These are phyloP conservation scores for Mycena albidolilacea DNA, from an alignment of 768 basidiomycete genomes.

Conservation along the genomic window DNA sequence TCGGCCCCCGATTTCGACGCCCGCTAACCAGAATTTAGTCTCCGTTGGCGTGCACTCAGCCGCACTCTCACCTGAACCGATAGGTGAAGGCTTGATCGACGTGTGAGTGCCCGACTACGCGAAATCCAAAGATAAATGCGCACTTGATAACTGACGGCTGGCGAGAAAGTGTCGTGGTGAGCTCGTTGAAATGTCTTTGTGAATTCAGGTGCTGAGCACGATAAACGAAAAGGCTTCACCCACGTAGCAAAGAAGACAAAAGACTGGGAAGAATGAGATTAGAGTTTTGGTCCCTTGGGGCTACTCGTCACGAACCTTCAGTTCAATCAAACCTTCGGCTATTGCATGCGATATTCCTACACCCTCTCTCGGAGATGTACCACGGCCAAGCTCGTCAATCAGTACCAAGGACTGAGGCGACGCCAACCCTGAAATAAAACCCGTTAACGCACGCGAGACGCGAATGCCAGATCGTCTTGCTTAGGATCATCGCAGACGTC, in stretches of 20 bases:
- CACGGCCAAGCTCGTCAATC: constrained; percentile 94
- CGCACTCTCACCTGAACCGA: constrained; percentile 73
- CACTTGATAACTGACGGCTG: constrained; percentile 89
- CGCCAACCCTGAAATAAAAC: constrained; percentile 69
- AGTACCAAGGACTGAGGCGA: constrained; percentile 81
- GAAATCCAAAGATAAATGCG: constrained; percentile 41
- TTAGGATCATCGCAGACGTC: constrained; percentile 91
- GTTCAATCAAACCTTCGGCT: constrained; percentile 79
- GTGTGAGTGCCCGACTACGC: not conserved
- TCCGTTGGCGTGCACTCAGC: not conserved
- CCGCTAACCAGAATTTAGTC: constrained; percentile 55
- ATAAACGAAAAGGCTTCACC: constrained; percentile 37
- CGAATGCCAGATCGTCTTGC: constrained; percentile 50
- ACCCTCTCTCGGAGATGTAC: constrained; percentile 89
- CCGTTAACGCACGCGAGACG: not conserved
- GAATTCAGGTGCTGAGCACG: constrained; percentile 8
- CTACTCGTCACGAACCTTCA: constrained; percentile 65
- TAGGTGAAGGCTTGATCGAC: constrained; percentile 76
- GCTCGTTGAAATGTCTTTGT: constrained; percentile 83
- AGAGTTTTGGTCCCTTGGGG: not conserved
- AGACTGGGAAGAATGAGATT: constrained; percentile 58
- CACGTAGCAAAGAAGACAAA: constrained; percentile 95
- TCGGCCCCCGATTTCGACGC: constrained; percentile 66
- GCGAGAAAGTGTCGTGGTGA: constrained; percentile 80
- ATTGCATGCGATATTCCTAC: constrained; percentile 89